Conservation (phyloP, 2,329 filamentous ascomycete species). For the Pyrenochaeta sp. region DNA sequence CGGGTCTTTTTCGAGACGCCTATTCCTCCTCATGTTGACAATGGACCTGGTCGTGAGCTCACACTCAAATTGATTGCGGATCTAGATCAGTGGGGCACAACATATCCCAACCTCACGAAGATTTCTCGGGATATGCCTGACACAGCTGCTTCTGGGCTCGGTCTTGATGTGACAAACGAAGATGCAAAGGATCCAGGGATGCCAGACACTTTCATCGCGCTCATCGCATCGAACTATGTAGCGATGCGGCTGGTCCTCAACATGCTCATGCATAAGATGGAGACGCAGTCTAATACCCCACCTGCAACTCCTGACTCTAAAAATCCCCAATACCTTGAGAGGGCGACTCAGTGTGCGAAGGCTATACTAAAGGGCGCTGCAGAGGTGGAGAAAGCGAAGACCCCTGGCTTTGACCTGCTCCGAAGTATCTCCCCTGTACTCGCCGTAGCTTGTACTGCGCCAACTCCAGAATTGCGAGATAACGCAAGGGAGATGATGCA, state of each 20-base stretch:
- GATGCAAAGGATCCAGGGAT: not conserved
- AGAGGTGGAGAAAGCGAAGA: conserved; percentile 30
- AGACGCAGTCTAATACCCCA: conserved; percentile 1
- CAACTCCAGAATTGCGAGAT: conserved; percentile 19
- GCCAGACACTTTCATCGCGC: not conserved
- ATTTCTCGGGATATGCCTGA: conserved; percentile 20
- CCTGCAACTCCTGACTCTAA: not conserved
- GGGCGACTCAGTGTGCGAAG: conserved; percentile 4
- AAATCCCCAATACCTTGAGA: not conserved
- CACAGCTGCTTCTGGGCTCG: conserved; percentile 3
- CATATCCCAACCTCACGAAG: conserved; percentile 30
- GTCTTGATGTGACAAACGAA: not conserved
- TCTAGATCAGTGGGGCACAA: conserved; percentile 29
- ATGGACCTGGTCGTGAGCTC: conserved; percentile 20
- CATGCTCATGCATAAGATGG: conserved; percentile 18
- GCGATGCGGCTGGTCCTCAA: conserved; percentile 5
- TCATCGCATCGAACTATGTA: conserved; percentile 13
- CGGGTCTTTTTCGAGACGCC: conserved; percentile 26
- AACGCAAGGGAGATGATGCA: conserved; percentile 31
- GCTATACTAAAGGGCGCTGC: conserved; percentile 21
- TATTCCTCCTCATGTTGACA: conserved; percentile 22
- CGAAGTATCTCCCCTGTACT: conserved; percentile 33
- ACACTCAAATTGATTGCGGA: conserved; percentile 23
- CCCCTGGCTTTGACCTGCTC: conserved; percentile 35
- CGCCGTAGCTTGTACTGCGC: conserved; percentile 29